These are phyloP conservation scores for Endocalyx cinctus DNA, from an alignment of 2,329 filamentous ascomycete genomes.

Conservation along the genomic window DNA sequence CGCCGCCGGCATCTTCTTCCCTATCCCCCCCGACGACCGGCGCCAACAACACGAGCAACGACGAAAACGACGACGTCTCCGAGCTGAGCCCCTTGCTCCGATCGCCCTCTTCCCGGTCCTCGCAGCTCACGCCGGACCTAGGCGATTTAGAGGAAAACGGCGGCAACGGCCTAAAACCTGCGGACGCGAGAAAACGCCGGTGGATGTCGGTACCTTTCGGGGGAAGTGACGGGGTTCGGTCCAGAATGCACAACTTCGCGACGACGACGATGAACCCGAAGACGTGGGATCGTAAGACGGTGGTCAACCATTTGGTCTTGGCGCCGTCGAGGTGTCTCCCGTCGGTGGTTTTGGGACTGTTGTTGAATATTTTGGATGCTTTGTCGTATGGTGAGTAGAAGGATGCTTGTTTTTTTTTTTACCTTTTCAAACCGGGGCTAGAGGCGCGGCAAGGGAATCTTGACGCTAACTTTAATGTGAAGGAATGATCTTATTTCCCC, in stretches of 20 bases:
- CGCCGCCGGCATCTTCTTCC: no score
- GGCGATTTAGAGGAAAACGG: constrained; percentile 50
- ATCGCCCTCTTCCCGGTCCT: constrained; percentile 26
- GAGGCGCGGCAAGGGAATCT: no score
- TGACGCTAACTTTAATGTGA: constrained; percentile 1
- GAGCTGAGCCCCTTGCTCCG: constrained; percentile 47
- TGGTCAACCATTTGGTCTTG: constrained; percentile 62
- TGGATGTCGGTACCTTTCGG: no score
- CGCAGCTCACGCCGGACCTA: constrained; percentile 24
- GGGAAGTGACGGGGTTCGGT: no score
- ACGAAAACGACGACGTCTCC: constrained; percentile 6
- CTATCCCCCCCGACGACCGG: background rate
- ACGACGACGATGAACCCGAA: constrained; percentile 65
- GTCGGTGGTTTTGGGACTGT: constrained; percentile 79
- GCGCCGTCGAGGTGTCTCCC: constrained; percentile 70
- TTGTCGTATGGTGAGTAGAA: constrained; percentile 72
- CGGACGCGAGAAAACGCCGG: background rate
- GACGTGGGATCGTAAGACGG: constrained; percentile 62
- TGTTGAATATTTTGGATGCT: constrained; percentile 91
- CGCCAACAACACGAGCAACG: background rate
- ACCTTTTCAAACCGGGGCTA: no score
- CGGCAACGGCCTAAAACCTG: constrained; percentile 44
- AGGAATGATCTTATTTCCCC: constrained; percentile 91
- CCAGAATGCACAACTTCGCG: no score
- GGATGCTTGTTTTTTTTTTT: background rate